Conservation (phyloP, 2,329 filamentous ascomycete species). For the Thelonectria rubi region DNA sequence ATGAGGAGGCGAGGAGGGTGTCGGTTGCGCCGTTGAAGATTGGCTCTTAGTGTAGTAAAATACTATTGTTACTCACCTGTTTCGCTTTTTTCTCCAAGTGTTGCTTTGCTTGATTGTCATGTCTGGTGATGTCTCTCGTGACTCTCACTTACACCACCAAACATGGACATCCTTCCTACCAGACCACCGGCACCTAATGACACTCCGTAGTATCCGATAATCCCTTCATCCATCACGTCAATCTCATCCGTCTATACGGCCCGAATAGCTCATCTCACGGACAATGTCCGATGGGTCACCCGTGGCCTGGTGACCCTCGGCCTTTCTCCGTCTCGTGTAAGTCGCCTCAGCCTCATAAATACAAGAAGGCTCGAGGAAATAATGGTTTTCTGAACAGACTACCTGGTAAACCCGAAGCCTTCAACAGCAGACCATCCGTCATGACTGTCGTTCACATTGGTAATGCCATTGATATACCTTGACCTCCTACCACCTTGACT, state of each 20-base stretch:
- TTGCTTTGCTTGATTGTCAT: neutral
- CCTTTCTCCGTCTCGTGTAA: slow-evolving; percentile 12
- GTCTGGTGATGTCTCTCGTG: neutral
- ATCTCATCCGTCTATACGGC: neutral
- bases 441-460: slow-evolving; percentile 51
- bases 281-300: neutral
- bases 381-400: neutral
- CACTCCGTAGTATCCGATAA: neutral
- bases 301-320: neutral
- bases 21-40: slow-evolving; percentile 42
- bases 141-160: neutral
- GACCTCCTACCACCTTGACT: neutral
- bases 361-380: neutral
- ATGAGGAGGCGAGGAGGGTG: slow-evolving; percentile 60
- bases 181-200: neutral
- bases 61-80: neutral
- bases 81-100: neutral
- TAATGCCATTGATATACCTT: slow-evolving; percentile 12
- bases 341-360: slow-evolving; percentile 9
- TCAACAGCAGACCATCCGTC: neutral
- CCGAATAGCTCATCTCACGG: neutral
- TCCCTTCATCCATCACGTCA: neutral
- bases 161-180: neutral
- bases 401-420: neutral
- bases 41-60: slow-evolving; percentile 1